phyloP scores from a whole-genome alignment of 768 basidiomycete genomes.

The Tulasnella sp. region DNA sequence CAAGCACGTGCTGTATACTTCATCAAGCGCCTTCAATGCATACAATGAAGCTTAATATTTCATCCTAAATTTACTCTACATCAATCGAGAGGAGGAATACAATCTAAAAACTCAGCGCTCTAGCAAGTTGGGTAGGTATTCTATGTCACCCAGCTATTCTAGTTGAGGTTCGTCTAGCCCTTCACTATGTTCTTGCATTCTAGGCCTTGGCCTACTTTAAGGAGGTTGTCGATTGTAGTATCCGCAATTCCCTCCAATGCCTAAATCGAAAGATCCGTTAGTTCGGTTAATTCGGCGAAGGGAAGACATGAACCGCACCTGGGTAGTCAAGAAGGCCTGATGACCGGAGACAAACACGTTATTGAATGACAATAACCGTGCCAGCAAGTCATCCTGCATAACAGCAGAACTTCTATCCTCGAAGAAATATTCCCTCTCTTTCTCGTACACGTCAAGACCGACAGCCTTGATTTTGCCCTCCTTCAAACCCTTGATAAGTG shows the following conservation, averaged over 20 bases:
- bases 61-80: no score
- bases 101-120: no score
- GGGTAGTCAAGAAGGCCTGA: constrained; percentile 19
- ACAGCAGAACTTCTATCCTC: constrained; percentile 16
- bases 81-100: no score
- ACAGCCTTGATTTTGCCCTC: constrained; percentile 18
- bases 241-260: constrained; percentile 17
- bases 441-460: constrained; percentile 21
- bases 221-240: constrained; percentile 17
- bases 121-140: no score
- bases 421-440: constrained; percentile 20
- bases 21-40: no score
- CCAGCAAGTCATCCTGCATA: constrained; percentile 20
- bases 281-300: not conserved
- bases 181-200: constrained; percentile 18
- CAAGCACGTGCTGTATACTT: no score
- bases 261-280: constrained; percentile 2
- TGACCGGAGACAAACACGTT: constrained; percentile 20
- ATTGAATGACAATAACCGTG: constrained; percentile 18
- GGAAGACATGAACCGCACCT: constrained; percentile 8
- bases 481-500: constrained; percentile 20
- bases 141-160: no score
- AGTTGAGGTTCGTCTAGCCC: no score
- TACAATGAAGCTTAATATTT: no score
- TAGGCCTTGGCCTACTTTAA: constrained; percentile 9